A percentile compares a stretch with the other conserved stretches of the same genome.
These are phyloP conservation scores for Colletotrichum simmondsii DNA, from an alignment of 2,329 filamentous ascomycete genomes.

Conservation along the genomic window DNA sequence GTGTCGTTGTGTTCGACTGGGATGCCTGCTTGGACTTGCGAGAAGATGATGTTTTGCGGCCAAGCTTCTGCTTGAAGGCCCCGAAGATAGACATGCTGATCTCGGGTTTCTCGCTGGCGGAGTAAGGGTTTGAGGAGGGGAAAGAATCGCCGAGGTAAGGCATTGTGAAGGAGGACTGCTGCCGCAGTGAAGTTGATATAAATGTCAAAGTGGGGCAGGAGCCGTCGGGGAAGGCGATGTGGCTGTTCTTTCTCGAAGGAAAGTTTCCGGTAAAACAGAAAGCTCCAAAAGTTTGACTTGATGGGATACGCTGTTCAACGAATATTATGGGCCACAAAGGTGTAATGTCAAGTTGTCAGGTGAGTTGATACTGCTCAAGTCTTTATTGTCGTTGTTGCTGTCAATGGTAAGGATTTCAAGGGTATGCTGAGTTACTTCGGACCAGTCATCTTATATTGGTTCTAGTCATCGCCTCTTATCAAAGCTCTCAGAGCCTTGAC, in stretches of 20 bases:
- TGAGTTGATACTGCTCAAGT: neutral
- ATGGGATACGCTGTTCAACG: neutral
- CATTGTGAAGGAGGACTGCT: constrained; percentile 6
- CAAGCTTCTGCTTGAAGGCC: constrained; percentile 48
- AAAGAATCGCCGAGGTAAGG: constrained; percentile 16
- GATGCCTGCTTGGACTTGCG: constrained; percentile 6
- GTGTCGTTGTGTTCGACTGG: constrained; percentile 28
- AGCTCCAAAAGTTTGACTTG: neutral
- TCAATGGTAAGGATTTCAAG: neutral
- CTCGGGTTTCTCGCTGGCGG: neutral
- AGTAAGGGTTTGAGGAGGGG: neutral
- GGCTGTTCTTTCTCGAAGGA: neutral
- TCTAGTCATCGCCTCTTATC: neutral
- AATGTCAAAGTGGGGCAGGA: neutral
- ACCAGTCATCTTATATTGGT: neutral
- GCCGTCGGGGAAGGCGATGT: neutral
- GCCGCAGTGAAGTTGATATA: constrained; percentile 14
- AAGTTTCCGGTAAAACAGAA: neutral
- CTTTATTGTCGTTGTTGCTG: neutral
- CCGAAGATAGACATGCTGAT: constrained; percentile 43
- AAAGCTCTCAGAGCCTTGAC: neutral
- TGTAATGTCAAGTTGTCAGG: neutral
- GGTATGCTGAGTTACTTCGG: neutral
- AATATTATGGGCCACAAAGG: neutral
- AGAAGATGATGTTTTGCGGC: constrained; percentile 38